These are phyloP conservation scores for Hirsutella rhossiliensis DNA, from an alignment of 2,329 filamentous ascomycete genomes.

Conservation along the genomic window DNA sequence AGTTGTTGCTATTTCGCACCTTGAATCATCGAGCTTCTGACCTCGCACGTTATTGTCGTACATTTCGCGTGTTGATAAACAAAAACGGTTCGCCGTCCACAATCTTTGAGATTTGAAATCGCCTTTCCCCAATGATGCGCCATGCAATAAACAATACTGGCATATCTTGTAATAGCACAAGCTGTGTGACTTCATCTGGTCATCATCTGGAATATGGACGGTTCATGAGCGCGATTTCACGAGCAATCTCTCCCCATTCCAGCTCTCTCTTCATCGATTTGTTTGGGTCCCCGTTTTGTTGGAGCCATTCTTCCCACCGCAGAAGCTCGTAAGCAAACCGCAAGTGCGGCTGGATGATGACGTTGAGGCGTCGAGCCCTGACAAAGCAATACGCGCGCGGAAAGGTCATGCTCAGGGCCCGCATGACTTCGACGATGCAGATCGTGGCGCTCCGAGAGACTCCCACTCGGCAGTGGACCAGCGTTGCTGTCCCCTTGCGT, in stretches of 20 bases:
- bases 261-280: slow-evolving; percentile 56
- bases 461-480: slow-evolving; percentile 93
- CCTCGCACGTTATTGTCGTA: neutral
- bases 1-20: no score
- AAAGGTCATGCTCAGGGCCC: slow-evolving; percentile 65
- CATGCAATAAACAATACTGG: neutral
- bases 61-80: neutral
- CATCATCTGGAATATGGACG: slow-evolving; percentile 67
- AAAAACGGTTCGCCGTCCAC: neutral
- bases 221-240: slow-evolving; percentile 94
- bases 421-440: slow-evolving; percentile 98
- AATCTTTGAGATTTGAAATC: no score
- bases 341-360: slow-evolving; percentile 95
- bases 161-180: neutral
- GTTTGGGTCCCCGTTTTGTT: slow-evolving; percentile 33
- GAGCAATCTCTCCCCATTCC: slow-evolving; percentile 79
- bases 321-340: slow-evolving; percentile 90
- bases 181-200: neutral
- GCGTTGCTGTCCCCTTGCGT: slow-evolving; percentile 64
- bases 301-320: slow-evolving; percentile 83
- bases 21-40: no score
- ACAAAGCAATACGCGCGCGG: slow-evolving; percentile 95
- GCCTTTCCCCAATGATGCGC: neutral
- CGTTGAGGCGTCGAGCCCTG: slow-evolving; percentile 80
- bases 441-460: slow-evolving; percentile 94